A percentile compares a stretch with the other conserved stretches of the same genome.
Conservation (phyloP, 495 filamentous ascomycete species). For the Astrothelium macrocarpum region DNA sequence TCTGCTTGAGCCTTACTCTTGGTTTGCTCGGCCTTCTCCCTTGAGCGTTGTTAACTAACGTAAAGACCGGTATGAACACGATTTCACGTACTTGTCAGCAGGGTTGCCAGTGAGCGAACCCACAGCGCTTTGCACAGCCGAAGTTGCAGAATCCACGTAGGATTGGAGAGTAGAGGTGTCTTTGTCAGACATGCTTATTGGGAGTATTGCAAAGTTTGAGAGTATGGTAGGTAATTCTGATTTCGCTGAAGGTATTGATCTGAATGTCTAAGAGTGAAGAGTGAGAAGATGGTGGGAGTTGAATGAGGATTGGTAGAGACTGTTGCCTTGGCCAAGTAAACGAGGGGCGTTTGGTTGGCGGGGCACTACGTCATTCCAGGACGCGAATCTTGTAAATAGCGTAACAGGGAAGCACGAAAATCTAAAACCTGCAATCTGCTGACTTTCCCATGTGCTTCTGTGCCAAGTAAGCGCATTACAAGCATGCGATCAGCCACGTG, state of each 20-base stretch:
- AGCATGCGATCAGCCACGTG: not conserved
- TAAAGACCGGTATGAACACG: not conserved
- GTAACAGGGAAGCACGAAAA: not conserved
- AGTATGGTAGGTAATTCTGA: no score
- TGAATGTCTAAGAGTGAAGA: not conserved
- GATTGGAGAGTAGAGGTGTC: constrained; percentile 35
- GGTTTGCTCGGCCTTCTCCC: constrained; percentile 26
- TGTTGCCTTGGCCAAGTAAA: not conserved
- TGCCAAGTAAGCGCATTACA: not conserved
- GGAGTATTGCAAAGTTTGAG: not conserved
- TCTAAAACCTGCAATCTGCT: not conserved
- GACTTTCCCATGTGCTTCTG: not conserved
- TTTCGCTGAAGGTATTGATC: no score
- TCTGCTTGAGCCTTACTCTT: constrained; percentile 47
- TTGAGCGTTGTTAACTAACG: not conserved
- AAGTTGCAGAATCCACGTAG: constrained; percentile 68
- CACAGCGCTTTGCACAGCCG: constrained; percentile 59
- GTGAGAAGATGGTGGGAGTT: not conserved
- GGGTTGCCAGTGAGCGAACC: constrained; percentile 67
- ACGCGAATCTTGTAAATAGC: not conserved
- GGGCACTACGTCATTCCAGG: not conserved
- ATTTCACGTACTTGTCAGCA: constrained; percentile 48
- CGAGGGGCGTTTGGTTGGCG: not conserved
- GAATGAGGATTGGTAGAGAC: not conserved
- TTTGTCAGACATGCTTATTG: constrained; percentile 21